Base-by-base conservation (phyloP, 495 filamentous ascomycete genomes). In the Aspergillus leporis region DNA sequence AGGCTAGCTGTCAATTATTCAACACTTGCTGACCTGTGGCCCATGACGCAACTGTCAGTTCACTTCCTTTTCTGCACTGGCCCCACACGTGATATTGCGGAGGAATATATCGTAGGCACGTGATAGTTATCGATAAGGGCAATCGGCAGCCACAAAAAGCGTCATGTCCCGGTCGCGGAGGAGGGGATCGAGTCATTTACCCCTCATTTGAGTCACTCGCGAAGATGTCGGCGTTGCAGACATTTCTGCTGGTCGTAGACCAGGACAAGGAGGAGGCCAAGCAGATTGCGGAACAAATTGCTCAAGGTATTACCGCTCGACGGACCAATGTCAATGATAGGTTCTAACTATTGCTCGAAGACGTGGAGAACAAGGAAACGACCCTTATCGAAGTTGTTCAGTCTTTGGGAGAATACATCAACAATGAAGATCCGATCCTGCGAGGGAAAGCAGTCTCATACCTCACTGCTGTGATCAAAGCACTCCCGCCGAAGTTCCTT, bases 381-480 rank as follows among this genome's bases (percentile, higher is more conserved):
- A 88, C 85, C 53, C 72, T 91, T 19, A 78, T 91, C 49, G 83
- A 86, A 40, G 70, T 89, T 34, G 84, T 91, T 16, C 83, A 89
- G 66, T 83, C 82, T 13, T 73, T 91, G 25, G 85, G 83, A 12
- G 85, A 88, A 70, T 89, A 89, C 53, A 79, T 91, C 58, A 89
- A 88, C 51, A 83, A 88, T 62, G 87, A 90, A 57, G 87, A 91
- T 69, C 75, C 76, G 43, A 79, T 80, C 28, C 67, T 86, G 23
- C 81, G 88, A 8, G 78, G 85, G 21, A 89, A 87, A 73, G 85
- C 86, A 0, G 80, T 91, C 60, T 81, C 82, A 34, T 91, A 87
- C 69, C 81, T 91, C 38, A 83, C 87, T 3, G 81, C 85, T 30
- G 81, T 90, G 46, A 82, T 91, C 55, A 75, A 71, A 51, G 74